Conservation (phyloP, 1,139 yeast genomes). For the Eremothecium coryli region DNA sequence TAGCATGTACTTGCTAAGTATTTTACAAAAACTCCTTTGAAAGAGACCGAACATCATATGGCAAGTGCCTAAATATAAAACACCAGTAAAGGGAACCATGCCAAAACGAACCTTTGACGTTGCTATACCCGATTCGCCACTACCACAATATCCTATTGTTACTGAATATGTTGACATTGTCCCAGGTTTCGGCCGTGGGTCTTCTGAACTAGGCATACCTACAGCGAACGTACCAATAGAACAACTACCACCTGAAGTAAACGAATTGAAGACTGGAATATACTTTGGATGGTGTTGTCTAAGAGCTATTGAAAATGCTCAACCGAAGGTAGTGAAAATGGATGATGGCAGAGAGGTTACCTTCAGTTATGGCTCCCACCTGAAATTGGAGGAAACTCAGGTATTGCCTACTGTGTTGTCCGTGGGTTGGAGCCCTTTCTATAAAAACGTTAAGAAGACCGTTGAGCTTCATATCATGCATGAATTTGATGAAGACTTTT, state of each 20-base stretch:
- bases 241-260: slow-evolving; percentile 35
- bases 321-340: slow-evolving; percentile 20
- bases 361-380: slow-evolving; percentile 52
- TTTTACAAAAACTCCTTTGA: background rate
- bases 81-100: no score
- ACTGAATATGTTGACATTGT: slow-evolving; percentile 47
- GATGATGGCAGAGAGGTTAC: slow-evolving; percentile 37
- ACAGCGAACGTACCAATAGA: slow-evolving; percentile 82
- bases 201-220: slow-evolving; percentile 86
- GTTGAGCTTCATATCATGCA: slow-evolving; percentile 86
- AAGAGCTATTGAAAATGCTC: slow-evolving; percentile 14
- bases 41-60: no score
- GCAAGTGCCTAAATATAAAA: no score
- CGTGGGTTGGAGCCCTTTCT: slow-evolving; percentile 93
- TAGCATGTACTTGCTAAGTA: background rate
- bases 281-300: slow-evolving; percentile 74
- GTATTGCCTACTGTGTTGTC: slow-evolving; percentile 86
- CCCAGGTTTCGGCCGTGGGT: slow-evolving; percentile 93
- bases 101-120: slow-evolving; percentile 15
- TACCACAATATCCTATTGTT: slow-evolving; percentile 57
- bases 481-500: slow-evolving; percentile 56
- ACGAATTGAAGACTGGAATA: slow-evolving; percentile 64
- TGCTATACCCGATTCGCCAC: slow-evolving; percentile 42
- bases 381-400: slow-evolving; percentile 37
- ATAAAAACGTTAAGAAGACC: slow-evolving; percentile 52